A percentile compares a stretch with the other conserved stretches of the same genome.
Conservation (phyloP, 1,139 yeast species). For the Spathaspora sp. region DNA sequence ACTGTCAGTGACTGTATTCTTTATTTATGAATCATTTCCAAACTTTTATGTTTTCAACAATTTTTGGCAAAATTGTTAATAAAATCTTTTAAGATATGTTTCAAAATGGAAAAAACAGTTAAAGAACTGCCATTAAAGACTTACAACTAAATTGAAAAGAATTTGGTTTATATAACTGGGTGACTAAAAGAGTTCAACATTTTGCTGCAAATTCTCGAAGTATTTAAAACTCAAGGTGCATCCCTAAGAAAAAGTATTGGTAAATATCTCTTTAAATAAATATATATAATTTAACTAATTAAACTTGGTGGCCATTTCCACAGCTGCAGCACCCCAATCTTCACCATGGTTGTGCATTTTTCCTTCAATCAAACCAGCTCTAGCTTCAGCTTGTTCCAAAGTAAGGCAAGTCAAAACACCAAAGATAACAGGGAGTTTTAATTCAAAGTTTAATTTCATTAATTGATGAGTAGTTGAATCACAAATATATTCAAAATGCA, state of each 20-base stretch:
- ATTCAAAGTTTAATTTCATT: slow-evolving; percentile 75
- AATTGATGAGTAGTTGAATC: slow-evolving; percentile 85
- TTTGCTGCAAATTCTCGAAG: too few species aligned
- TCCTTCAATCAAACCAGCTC: slow-evolving; percentile 84
- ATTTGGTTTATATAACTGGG: too few species aligned
- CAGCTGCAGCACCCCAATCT: slow-evolving; percentile 99
- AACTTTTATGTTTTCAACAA: not conserved
- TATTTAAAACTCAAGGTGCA: too few species aligned
- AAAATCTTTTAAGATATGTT: not conserved
- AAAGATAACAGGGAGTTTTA: slow-evolving; percentile 79
- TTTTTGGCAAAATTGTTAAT: not conserved
- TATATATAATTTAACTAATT: slow-evolving; percentile 10
- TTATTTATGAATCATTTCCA: not conserved
- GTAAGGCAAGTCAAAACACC: slow-evolving; percentile 93
- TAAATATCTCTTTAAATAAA: not conserved
- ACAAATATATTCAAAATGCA: slow-evolving; percentile 97
- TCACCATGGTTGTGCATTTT: slow-evolving; percentile 92
- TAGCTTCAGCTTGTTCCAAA: slow-evolving; percentile 87
- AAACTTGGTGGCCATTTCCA: slow-evolving; percentile 79
- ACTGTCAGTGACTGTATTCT: not conserved
- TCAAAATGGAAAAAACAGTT: not conserved
- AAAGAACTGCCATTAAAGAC: too few species aligned
- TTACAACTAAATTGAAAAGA: too few species aligned
- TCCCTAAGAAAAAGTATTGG: too few species aligned
- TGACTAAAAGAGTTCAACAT: too few species aligned